Conservation (phyloP, 2,329 filamentous ascomycete species). For the Ceratocystis albifundus region DNA sequence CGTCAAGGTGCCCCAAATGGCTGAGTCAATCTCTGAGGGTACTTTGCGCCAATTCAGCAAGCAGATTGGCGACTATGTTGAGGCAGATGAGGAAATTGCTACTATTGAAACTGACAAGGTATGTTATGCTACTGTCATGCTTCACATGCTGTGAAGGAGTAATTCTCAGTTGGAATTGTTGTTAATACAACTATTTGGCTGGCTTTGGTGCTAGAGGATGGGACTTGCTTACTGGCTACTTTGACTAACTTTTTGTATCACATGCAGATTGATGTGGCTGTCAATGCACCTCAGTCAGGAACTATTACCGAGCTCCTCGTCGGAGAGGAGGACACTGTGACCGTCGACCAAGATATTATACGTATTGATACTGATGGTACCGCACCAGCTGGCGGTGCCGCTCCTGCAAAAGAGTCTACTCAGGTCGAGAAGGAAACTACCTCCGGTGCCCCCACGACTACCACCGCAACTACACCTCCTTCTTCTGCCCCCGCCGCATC, state of each 20-base stretch:
- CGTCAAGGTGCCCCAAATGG: conserved; percentile 95
- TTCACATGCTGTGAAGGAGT: not conserved
- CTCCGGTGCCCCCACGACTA: not conserved
- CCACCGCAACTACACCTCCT: too few relatives aligned
- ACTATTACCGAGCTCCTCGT: conserved; percentile 85
- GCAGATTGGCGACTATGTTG: conserved; percentile 81
- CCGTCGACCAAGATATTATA: conserved; percentile 82
- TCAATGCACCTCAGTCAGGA: conserved; percentile 85
- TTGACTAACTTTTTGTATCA: not conserved
- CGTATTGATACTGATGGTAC: conserved; percentile 61
- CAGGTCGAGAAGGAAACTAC: conserved; percentile 12
- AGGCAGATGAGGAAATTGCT: conserved; percentile 93
- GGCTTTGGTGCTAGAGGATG: not conserved
- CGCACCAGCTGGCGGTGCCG: conserved; percentile 16
- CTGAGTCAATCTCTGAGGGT: conserved; percentile 95
- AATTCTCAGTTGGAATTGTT: too few relatives aligned
- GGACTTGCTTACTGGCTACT: not conserved
- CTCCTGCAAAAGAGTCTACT: conserved; percentile 4
- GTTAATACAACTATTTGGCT: too few relatives aligned
- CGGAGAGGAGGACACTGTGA: conserved; percentile 89
- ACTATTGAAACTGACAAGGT: conserved; percentile 99
- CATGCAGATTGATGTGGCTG: conserved; percentile 82
- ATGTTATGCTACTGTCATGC: conserved; percentile 25
- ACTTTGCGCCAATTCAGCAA: conserved; percentile 94
- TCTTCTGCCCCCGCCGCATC: conserved; percentile 19